Base-by-base conservation (phyloP, 208 protist species). In the Crithidia thermophila region DNA sequence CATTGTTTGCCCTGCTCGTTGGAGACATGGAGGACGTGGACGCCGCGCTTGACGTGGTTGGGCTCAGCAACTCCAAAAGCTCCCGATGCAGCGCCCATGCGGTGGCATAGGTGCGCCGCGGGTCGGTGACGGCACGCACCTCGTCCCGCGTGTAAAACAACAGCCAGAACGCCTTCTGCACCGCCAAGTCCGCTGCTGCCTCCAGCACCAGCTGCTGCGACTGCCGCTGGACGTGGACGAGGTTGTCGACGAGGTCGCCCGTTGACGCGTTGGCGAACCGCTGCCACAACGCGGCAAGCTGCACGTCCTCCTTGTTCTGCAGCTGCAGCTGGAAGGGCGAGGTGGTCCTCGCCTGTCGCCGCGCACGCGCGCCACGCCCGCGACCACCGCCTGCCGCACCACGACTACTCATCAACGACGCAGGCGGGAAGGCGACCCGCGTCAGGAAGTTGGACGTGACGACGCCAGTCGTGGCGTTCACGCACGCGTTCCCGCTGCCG, bases 141-240 rank as follows among this genome's bases (percentile, higher is more conserved):
- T 96, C 91, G 66, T 90, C 85, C n/a, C 84, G 77, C 1, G 83
- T 42, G 59, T 91, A 94, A 56, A 96, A 93, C 21, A 91, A 80
- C 58, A 96, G 47, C 61, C 85, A 68, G 33, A 96, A 81, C 10
- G 81, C 85, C 16, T 58, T 78, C 55, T 91, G 84, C 13, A 68
- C 49, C 3, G 79, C 49, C 30, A 91, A 3, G 62, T 96, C 91
- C 6, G 36, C 23, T 18, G 65, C 45, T 0, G 91, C 73, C n/a
- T 82, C 67, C 25, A 37, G 39, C 45, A 81, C 23, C 16, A 90
- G 45, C 27, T 27, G 34, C 11, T 36, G 33, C 14, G 81, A 58
- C 0, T 59, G 47, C 0, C 43, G 57, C 30, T 67, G 77, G 8
- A 83, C 63, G 56, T 72, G 51, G 18, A 50, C 58, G 37, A 79